These are phyloP conservation scores for Rhizopogon sp. DNA, from an alignment of 768 basidiomycete genomes.

Conservation along the genomic window DNA sequence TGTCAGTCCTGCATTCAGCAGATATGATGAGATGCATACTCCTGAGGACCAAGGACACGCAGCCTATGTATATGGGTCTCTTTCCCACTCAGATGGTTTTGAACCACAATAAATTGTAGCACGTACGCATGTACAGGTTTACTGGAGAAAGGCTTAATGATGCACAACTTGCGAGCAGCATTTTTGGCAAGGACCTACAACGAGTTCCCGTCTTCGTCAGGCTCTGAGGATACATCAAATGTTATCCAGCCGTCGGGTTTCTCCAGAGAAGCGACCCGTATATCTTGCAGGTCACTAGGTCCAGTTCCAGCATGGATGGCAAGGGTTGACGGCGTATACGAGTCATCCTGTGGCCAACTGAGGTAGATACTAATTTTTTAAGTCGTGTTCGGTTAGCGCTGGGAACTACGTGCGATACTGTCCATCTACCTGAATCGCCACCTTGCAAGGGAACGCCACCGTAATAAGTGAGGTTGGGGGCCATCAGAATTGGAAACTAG, in stretches of 20 bases:
- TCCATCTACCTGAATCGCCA: constrained; percentile 73
- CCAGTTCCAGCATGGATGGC: constrained; percentile 91
- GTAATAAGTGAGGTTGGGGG: constrained; percentile 97
- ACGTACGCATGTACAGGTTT: constrained; percentile 88
- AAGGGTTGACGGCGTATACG: constrained; percentile 92
- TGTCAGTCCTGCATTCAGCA: constrained; percentile 3
- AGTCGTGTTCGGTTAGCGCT: background rate
- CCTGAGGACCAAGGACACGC: constrained; percentile 77
- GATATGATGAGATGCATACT: constrained; percentile 42
- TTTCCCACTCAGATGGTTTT: constrained; percentile 98
- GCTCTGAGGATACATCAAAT: constrained; percentile 77
- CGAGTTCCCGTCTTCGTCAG: constrained; percentile 73
- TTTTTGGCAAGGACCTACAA: constrained; percentile 44
- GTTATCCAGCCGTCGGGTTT: constrained; percentile 95
- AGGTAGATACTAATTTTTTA: constrained; percentile 87
- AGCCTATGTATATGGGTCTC: constrained; percentile 96
- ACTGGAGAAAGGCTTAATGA: constrained; percentile 32
- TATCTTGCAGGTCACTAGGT: constrained; percentile 87
- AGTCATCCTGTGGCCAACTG: constrained; percentile 83
- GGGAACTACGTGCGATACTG: background rate
- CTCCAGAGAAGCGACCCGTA: constrained; percentile 76
- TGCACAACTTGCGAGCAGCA: background rate
- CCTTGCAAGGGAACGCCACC: constrained; percentile 86
- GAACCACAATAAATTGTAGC: constrained; percentile 82
- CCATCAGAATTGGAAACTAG: constrained; percentile 69